These are phyloP conservation scores for Dentipellis sp. DNA, from an alignment of 768 basidiomycete genomes.

Conservation along the genomic window DNA sequence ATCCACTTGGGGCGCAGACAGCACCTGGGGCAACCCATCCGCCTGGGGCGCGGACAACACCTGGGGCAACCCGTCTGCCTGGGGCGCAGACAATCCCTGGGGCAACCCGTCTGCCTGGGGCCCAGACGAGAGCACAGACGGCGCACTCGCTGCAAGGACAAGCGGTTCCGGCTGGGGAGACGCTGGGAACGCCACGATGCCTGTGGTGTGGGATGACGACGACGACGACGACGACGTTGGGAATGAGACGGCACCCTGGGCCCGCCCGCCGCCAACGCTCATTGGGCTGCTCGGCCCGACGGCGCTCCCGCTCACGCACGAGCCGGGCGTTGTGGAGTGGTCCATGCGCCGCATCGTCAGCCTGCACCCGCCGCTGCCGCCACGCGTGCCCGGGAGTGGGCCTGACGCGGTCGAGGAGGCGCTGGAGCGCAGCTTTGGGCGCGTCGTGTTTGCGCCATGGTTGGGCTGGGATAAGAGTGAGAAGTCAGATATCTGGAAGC, in stretches of 20 bases:
- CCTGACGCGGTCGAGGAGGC: slow-evolving; percentile 34
- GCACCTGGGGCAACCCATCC: too few species aligned
- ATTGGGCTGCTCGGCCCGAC: slow-evolving; percentile 44
- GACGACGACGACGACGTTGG: background rate
- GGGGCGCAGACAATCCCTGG: too few species aligned
- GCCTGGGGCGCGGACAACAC: too few species aligned
- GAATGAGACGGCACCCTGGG: slow-evolving; percentile 6
- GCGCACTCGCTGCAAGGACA: slow-evolving; percentile 3
- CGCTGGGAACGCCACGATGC: background rate
- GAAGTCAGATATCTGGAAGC: slow-evolving; percentile 25
- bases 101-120: too few species aligned
- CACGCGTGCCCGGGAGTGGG: slow-evolving; percentile 13
- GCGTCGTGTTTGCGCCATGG: slow-evolving; percentile 52
- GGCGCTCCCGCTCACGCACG: slow-evolving; percentile 50
- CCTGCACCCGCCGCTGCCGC: slow-evolving; percentile 29
- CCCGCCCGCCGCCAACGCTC: slow-evolving; percentile 16
- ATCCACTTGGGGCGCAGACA: background rate
- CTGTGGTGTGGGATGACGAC: background rate
- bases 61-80: too few species aligned
- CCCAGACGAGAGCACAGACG: background rate
- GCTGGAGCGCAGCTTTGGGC: slow-evolving; percentile 35
- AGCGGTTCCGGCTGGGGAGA: slow-evolving; percentile 1
- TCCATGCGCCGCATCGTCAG: slow-evolving; percentile 50
- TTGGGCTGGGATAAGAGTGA: slow-evolving; percentile 24
- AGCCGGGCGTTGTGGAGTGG: slow-evolving; percentile 54